Evolutionary conservation across 2,329 filamentous ascomycete species (phyloP).

Genomic region (Pseudofabraea citricarpa): DNA sequence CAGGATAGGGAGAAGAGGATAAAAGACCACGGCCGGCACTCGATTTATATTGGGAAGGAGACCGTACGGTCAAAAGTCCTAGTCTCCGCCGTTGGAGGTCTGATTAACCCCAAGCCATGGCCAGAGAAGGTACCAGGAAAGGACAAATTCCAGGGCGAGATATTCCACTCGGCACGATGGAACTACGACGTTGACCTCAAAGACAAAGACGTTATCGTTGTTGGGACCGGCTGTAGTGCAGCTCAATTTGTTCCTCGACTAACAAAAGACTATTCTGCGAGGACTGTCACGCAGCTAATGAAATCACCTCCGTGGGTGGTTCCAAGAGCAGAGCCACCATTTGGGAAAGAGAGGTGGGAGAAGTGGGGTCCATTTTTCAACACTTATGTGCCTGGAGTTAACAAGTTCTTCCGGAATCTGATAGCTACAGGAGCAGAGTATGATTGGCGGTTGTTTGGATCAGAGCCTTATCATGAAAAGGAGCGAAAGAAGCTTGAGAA

Average conservation of each 20-base stretch:
- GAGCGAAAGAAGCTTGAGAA: slow-evolving; percentile 37
- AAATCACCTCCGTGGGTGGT: slow-evolving; percentile 52
- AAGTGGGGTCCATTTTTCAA: slow-evolving; percentile 40
- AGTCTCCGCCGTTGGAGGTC: slow-evolving; percentile 47
- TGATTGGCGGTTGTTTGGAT: slow-evolving; percentile 43
- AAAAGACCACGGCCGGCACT: slow-evolving; percentile 35
- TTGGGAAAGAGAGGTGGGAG: slow-evolving; percentile 35
- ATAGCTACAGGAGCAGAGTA: slow-evolving; percentile 37
- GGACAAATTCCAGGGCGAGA: slow-evolving; percentile 47
- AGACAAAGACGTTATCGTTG: slow-evolving; percentile 50
- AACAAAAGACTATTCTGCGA: slow-evolving; percentile 37
- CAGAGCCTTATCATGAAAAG: slow-evolving; percentile 32
- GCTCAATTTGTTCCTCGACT: slow-evolving; percentile 51
- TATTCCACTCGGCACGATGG: slow-evolving; percentile 55
- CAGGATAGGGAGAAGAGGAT: slow-evolving; percentile 40
- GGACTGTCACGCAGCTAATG: slow-evolving; percentile 55
- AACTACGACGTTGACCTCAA: slow-evolving; percentile 44
- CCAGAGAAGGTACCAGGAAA: slow-evolving; percentile 45
- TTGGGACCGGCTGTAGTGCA: slow-evolving; percentile 54
- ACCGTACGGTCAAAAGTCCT: slow-evolving; percentile 49
- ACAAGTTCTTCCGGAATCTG: slow-evolving; percentile 33
- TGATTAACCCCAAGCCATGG: slow-evolving; percentile 49
- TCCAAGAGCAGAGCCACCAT: slow-evolving; percentile 32
- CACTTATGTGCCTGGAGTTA: slow-evolving; percentile 42
- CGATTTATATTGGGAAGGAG: slow-evolving; percentile 46